Conservation (phyloP, 495 filamentous ascomycete genomes). For the Xylaria acuta region DNA sequence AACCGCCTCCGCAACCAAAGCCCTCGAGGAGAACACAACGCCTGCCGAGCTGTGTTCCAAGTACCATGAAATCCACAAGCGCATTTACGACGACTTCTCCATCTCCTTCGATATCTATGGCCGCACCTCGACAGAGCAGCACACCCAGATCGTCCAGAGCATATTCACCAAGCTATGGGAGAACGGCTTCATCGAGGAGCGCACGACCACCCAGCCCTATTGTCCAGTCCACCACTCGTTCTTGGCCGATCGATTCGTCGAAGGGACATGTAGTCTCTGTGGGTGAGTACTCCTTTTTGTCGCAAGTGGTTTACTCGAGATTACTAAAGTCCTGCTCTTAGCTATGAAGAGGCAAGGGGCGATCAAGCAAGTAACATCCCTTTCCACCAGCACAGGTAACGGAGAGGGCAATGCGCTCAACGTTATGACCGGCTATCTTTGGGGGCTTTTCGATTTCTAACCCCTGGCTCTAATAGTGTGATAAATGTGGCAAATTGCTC, state of each 20-base stretch:
- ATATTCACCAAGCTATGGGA: conserved; percentile 79
- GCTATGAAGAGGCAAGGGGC: not conserved
- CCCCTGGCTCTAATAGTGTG: conserved; percentile 56
- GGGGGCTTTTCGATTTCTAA: not conserved
- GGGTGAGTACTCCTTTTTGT: not conserved
- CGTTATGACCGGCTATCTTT: not conserved
- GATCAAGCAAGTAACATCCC: conserved; percentile 19
- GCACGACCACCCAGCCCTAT: conserved; percentile 78
- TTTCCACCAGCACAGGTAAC: not conserved
- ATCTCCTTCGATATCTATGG: conserved; percentile 49
- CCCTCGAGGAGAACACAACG: conserved; percentile 43
- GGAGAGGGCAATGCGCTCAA: not conserved
- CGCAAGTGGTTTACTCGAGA: not conserved
- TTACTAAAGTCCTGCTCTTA: not conserved
- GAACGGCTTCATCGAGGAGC: conserved; percentile 84
- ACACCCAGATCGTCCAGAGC: conserved; percentile 84
- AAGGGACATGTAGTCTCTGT: conserved; percentile 25
- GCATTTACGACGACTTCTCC: conserved; percentile 46
- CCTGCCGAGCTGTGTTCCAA: conserved; percentile 47
- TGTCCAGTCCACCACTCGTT: conserved; percentile 85
- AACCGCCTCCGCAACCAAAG: conserved; percentile 49
- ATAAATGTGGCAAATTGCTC: conserved; percentile 78
- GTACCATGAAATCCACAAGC: conserved; percentile 46
- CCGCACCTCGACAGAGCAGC: conserved; percentile 49
- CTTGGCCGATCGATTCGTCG: conserved; percentile 80